Evolutionary conservation across 352 stramenopile species (phyloP).

Genomic region (Globisporangium lucens): DNA sequence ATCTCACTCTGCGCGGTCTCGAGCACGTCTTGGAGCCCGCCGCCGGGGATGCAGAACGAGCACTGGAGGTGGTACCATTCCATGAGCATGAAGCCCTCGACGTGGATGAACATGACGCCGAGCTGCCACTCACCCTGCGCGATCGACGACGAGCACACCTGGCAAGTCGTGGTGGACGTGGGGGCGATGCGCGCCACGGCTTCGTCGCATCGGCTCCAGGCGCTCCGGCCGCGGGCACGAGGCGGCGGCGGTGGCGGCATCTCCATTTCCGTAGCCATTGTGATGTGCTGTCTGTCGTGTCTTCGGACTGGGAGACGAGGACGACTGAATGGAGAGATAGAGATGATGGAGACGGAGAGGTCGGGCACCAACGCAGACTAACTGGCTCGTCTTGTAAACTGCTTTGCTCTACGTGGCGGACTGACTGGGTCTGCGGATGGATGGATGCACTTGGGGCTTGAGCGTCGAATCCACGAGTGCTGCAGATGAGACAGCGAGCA

Average conservation of each 20-base stretch:
- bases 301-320: constrained; percentile 5
- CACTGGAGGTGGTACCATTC: constrained; percentile 81
- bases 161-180: constrained; percentile 74
- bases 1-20: constrained; percentile 66
- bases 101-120: constrained; percentile 83
- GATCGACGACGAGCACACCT: constrained; percentile 65
- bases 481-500: constrained; percentile 16
- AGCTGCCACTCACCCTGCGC: constrained; percentile 64
- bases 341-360: background rate
- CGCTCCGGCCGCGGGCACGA: constrained; percentile 45
- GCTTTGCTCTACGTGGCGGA: background rate
- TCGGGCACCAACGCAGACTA: background rate
- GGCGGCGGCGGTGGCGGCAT: constrained; percentile 37
- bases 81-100: constrained; percentile 87
- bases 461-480: constrained; percentile 12
- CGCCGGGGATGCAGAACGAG: constrained; percentile 45
- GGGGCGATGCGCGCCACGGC: constrained; percentile 69
- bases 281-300: background rate
- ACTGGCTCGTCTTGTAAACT: background rate
- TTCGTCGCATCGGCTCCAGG: constrained; percentile 80
- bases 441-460: background rate
- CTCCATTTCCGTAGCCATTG: constrained; percentile 43
- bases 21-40: constrained; percentile 47
- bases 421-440: background rate
- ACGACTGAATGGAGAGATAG: background rate